Evolutionary conservation across 139 green algal genomes (phyloP).

Genomic region (Micromonas pusilla): DNA sequence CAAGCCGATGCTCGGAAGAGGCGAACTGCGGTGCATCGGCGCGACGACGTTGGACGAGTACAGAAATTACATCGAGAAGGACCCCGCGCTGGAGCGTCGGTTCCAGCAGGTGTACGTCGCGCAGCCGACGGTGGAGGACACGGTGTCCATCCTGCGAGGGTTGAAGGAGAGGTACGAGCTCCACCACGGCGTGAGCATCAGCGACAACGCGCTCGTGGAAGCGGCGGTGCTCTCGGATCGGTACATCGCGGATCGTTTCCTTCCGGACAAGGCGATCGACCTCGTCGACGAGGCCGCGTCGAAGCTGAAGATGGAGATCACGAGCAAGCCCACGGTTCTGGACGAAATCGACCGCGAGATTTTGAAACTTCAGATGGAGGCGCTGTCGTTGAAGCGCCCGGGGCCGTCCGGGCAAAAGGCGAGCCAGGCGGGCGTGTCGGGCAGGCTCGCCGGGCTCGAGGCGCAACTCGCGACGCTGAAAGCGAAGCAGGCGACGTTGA

Average conservation of each 20-base stretch:
- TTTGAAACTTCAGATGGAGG: constrained; percentile 92
- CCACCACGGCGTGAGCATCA: constrained; percentile 95
- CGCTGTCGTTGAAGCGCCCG: constrained; percentile 57
- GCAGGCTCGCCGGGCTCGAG: constrained; percentile 66
- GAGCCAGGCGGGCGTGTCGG: not conserved
- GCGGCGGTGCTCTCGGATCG: constrained; percentile 82
- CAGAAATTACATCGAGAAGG: constrained; percentile 98
- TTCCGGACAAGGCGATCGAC: constrained; percentile 92
- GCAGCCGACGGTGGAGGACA: constrained; percentile 86
- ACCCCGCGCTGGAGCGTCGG: constrained; percentile 89
- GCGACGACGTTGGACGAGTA: constrained; percentile 97
- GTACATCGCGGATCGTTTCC: constrained; percentile 90
- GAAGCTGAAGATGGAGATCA: constrained; percentile 99
- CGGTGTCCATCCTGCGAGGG: constrained; percentile 90
- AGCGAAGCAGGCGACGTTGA: constrained; percentile 64
- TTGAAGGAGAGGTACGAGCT: constrained; percentile 94
- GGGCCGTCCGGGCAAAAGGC: constrained; percentile 30
- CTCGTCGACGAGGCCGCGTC: constrained; percentile 91
- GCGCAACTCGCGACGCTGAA: constrained; percentile 71
- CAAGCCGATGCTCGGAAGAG: constrained; percentile 83
- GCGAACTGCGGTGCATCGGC: constrained; percentile 95
- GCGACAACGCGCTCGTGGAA: constrained; percentile 88
- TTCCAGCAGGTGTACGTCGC: constrained; percentile 94
- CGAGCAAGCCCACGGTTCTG: constrained; percentile 83
- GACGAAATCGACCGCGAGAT: constrained; percentile 90